phyloP scores from a whole-genome alignment of 768 basidiomycete species.

The Hirschioporus abietinus region DNA sequence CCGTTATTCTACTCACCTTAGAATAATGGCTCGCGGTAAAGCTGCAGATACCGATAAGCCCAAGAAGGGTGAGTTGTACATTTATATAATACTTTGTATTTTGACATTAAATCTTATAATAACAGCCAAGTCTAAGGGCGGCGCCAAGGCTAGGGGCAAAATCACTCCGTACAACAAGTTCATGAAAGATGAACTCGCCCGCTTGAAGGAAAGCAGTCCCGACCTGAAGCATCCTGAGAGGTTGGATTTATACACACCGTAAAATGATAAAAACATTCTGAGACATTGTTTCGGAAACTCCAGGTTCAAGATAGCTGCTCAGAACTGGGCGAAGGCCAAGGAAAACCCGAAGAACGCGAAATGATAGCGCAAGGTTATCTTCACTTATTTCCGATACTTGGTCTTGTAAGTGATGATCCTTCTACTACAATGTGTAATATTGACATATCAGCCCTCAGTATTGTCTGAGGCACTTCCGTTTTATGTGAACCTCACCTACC shows the following conservation, averaged over 20 bases:
- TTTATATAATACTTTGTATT: background rate
- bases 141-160: constrained; percentile 46
- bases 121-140: constrained; percentile 48
- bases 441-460: background rate
- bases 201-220: constrained; percentile 71
- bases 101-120: constrained; percentile 11
- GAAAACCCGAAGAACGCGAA: constrained; percentile 49
- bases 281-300: constrained; percentile 5
- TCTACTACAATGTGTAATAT: background rate
- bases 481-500: background rate
- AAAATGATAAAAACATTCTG: background rate
- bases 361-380: constrained; percentile 3
- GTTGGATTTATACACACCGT: constrained; percentile 29
- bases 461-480: background rate
- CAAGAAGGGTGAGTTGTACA: constrained; percentile 21
- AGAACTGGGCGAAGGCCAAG: constrained; percentile 74
- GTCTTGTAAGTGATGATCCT: background rate
- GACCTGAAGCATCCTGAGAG: constrained; percentile 69
- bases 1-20: background rate
- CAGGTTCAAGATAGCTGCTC: constrained; percentile 68
- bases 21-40: constrained; percentile 7
- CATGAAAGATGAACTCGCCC: constrained; percentile 74
- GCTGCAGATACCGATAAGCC: constrained; percentile 6
- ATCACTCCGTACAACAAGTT: constrained; percentile 76
- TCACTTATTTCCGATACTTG: constrained; percentile 1